Base-by-base conservation (phyloP, 2,329 filamentous ascomycete species). In the Zopfia rhizophila region DNA sequence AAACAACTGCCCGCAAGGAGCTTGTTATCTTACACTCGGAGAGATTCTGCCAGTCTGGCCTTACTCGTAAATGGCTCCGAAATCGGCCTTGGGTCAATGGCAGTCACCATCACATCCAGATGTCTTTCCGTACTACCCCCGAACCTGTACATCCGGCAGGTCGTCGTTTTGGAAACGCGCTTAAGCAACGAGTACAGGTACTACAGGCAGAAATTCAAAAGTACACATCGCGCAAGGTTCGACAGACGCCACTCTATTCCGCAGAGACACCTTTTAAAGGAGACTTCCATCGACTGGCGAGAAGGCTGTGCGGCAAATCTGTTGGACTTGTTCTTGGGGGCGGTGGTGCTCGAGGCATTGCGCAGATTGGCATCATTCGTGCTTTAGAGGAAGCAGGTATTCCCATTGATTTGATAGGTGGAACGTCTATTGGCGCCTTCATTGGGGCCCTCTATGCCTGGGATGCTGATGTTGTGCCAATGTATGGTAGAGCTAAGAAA, bases 61-160 rank as follows among this genome's bases (percentile, higher is more conserved):
- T 96, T 24, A 97, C 94, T 0, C 81, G 94, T 38, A 85, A 88
- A 22, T 99, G 94, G 94, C 75, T 99, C 11, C 66, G 73, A 51
- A 97, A 96, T 63, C 87, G 94, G 1, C 86, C 96, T 51, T 99
- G 94, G 94, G 94, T 99, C 72, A 99, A 97, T 57, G 94, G 94
- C 12, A 93, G 93, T 4, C 95, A 99, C 68, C 94, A 96, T 65
- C 94, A 99, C 60, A 89, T 99, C 10, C 94, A 99, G 63, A 97
- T 99, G 94, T 82, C 89, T 0, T 93, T 94, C 69, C 84, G 88
- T 27, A 81, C 87, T 3, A 87, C 89, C 32, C 77, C 87, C 1
- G 87, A 96, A 55, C 89, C 91, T 3, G 84, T 89, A 0, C 87
- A 91, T 61, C 83, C 87, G 14, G 86, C 86, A 11, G 82, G 84